Evolutionary conservation across 352 stramenopile genomes (phyloP), one percentile per base, ranked within the genome.

Genomic region (Globisporangium iwayamae): DNA sequence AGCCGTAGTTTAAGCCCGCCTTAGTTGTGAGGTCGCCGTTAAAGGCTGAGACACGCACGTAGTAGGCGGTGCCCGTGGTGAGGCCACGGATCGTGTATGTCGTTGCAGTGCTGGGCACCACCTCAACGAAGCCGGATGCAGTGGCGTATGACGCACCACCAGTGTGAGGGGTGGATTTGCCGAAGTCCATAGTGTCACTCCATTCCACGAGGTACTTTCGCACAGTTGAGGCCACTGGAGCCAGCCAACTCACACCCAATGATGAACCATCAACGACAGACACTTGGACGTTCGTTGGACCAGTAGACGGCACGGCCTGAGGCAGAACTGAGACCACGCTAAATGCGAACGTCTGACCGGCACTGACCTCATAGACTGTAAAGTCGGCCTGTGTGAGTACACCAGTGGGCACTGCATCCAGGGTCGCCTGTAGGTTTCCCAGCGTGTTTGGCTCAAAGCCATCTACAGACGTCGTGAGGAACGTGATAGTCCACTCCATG

Each of bases 31-130:
- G 14, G 20, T 93, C 70, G n/a, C 87, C 85, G 58, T 98, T 98
- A 67, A 86, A 89, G 16, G 91, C 83, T 1, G 87, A 89, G 3
- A 99, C 93, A 2, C 90, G 83, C 5, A 98, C 84, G 52, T 83
- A 96, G 65, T 98, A 98, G 9, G 77, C 56, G 3, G 86, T 78
- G 6, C 83, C 93, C 9, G 87, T 84, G 1, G 75, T 70, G 39
- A 98, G 77, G 16, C 81, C 84, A 6, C 72, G 57, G 57, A 99
- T 96, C 4, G 85, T 87, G 72, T 97, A 96, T 5, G 68, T 69
- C 2, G 72, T 61, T 32, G 64, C 13, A 6, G 74, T 11, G 58
- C 64, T 64, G 0, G 57, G 28, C 1, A 92, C 66, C 0, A 96
- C 75, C 20, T 90, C 67, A 2, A 74, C 79, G 62, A 75, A 85